These are phyloP conservation scores for Colletotrichum sp. DNA, from an alignment of 2,329 filamentous ascomycete species.

Conservation along the genomic window DNA sequence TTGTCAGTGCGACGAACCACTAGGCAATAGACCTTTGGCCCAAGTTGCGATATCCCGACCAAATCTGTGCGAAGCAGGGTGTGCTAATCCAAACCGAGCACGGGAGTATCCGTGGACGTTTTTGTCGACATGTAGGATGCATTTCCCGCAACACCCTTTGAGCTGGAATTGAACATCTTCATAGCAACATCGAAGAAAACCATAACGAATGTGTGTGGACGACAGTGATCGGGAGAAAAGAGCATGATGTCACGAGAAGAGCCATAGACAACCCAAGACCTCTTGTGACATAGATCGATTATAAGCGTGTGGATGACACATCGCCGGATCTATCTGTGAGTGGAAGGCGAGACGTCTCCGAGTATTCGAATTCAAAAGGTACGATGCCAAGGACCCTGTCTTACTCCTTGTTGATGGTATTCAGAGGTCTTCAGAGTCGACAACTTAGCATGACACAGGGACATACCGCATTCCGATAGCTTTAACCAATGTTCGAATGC, in stretches of 20 bases:
- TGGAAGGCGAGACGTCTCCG: not conserved
- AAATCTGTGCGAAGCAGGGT: not conserved
- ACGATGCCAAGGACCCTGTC: not conserved
- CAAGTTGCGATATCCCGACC: not conserved
- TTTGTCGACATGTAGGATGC: not conserved
- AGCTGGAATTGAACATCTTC: not conserved
- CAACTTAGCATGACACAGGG: not conserved
- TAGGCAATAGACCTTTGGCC: not conserved
- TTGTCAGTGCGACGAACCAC: not conserved
- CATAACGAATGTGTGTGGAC: not conserved
- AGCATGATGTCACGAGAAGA: not conserved
- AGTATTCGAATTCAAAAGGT: not conserved
- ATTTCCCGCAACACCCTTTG: not conserved
- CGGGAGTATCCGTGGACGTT: not conserved
- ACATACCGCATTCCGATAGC: not conserved
- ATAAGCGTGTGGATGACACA: not conserved
- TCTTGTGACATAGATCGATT: not conserved
- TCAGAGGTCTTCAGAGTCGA: not conserved
- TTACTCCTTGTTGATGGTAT: not conserved
- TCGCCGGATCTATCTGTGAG: not conserved
- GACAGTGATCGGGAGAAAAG: not conserved
- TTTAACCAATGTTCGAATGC: not conserved
- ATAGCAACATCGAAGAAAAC: not conserved
- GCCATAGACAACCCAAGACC: not conserved
- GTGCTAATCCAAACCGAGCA: not conserved